Conservation (phyloP, 1,139 yeast species). For the Cylindricascospora bacillispora region DNA sequence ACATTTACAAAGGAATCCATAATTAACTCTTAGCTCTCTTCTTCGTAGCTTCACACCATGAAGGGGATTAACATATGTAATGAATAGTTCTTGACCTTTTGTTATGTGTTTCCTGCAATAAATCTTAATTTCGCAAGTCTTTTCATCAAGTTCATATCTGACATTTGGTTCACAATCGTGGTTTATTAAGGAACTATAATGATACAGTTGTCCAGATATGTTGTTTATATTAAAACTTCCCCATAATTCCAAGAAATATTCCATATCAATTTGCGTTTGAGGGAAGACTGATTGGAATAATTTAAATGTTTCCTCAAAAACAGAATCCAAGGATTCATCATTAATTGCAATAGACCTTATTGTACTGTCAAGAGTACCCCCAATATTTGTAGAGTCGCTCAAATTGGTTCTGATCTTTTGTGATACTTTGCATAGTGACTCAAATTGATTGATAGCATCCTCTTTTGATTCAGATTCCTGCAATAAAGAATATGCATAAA, state of each 20-base stretch:
- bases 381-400: constrained; percentile 37
- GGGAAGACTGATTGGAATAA: constrained; percentile 43
- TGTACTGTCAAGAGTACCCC: constrained; percentile 44
- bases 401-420: constrained; percentile 56
- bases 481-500: constrained; percentile 37
- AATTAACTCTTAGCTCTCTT: constrained; percentile 56
- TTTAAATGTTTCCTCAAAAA: constrained; percentile 48
- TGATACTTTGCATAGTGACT: constrained; percentile 56
- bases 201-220: constrained; percentile 48
- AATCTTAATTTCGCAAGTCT: constrained; percentile 43
- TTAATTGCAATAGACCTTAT: constrained; percentile 28
- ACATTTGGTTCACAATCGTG: constrained; percentile 70
- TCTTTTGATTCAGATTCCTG: constrained; percentile 32
- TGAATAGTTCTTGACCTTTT: constrained; percentile 55
- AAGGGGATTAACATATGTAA: constrained; percentile 59
- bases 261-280: constrained; percentile 30
- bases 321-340: constrained; percentile 26
- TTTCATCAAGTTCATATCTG: constrained; percentile 37
- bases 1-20: constrained; percentile 76
- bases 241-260: constrained; percentile 46
- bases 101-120: constrained; percentile 45
- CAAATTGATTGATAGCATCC: constrained; percentile 33
- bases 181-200: constrained; percentile 57
- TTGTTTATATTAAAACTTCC: constrained; percentile 71
- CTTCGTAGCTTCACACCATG: constrained; percentile 54